A percentile compares a stretch with the other conserved stretches of the same genome.
phyloP scores from a whole-genome alignment of 495 filamentous ascomycete species.

The Aspergillus sclerotiicarbonarius region DNA sequence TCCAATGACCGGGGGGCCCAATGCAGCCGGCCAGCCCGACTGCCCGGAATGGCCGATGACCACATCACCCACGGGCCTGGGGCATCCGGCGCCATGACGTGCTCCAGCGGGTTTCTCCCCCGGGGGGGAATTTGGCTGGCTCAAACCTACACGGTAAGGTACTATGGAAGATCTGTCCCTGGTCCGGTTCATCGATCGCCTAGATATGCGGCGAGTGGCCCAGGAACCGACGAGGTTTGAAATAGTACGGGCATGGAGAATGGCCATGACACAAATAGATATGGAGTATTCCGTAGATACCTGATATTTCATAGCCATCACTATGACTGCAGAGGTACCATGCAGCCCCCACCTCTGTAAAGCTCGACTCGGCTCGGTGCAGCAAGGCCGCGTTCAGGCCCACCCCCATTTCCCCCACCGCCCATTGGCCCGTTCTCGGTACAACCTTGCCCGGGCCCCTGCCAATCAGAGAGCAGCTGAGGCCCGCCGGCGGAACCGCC shows the following conservation, averaged over 20 bases:
- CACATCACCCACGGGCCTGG: no score
- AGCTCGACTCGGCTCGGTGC: neutral
- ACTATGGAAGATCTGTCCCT: no score
- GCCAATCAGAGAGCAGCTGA: neutral
- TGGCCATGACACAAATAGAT: no score
- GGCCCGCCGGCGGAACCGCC: neutral
- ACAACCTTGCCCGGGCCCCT: neutral
- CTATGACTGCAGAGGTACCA: no score
- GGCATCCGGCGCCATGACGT: neutral
- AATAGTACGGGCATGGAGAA: no score
- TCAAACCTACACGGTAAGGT: no score
- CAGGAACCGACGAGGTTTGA: no score
- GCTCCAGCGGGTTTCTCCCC: neutral
- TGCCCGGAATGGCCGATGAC: neutral
- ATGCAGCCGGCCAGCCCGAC: neutral
- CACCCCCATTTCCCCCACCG: neutral
- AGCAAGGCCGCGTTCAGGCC: neutral
- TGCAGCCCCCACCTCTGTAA: neutral
- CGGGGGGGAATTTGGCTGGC: no score
- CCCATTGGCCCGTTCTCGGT: slow-evolving; percentile 2
- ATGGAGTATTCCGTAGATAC: no score
- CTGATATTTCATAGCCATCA: no score
- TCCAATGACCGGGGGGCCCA: neutral
- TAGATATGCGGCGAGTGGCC: no score
- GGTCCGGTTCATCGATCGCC: no score